Percentiles rank a stretch among this genome's conserved stretches.
Conservation (phyloP, 163 green algal genomes). For the Scenedesmus sp. region DNA sequence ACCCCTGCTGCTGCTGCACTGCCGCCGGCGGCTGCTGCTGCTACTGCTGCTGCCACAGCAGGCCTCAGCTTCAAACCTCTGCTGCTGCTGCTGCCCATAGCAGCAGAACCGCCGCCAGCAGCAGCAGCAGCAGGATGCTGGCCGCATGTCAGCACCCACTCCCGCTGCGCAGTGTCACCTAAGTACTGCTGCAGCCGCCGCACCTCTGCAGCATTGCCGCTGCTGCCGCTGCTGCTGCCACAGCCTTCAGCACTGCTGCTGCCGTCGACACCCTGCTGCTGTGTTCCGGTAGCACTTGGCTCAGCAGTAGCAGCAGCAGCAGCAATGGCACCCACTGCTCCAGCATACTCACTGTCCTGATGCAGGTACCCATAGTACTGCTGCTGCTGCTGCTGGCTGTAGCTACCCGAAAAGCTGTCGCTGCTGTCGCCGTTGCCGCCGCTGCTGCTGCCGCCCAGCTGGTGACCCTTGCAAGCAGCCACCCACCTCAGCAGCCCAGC, state of each 20-base stretch:
- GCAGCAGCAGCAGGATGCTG: conserved; percentile 8
- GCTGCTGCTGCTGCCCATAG: conserved; percentile 3
- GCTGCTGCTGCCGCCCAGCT: neutral
- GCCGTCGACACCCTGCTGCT: neutral
- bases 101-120: neutral
- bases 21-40: neutral
- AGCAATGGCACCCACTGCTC: neutral
- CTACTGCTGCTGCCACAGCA: conserved; percentile 35
- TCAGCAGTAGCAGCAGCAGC: neutral
- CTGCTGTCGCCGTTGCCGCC: neutral
- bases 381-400: neutral
- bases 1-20: conserved; percentile 13
- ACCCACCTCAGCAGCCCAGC: conserved; percentile 17
- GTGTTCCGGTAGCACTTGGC: neutral
- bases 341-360: conserved; percentile 3
- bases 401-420: neutral
- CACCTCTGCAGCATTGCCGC: neutral
- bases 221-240: neutral
- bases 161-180: conserved; percentile 15
- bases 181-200: neutral
- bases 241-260: neutral
- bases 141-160: conserved; percentile 45
- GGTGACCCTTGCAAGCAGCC: neutral
- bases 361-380: neutral
- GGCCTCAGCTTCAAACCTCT: neutral